Conservation (phyloP, 805 yeast species). For the Tetrapisispora arboricola region DNA sequence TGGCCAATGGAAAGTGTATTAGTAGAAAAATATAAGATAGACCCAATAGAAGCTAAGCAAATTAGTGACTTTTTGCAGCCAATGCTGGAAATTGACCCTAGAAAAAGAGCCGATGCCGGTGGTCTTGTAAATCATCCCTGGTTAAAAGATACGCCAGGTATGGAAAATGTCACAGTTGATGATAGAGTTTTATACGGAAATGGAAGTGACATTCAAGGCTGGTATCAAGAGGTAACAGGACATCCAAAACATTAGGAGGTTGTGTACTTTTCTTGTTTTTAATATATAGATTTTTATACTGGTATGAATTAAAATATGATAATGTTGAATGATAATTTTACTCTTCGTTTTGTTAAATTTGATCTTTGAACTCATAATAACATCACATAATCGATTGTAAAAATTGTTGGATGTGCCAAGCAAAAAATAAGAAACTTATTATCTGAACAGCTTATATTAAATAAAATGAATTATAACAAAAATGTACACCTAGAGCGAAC, state of each 20-base stretch:
- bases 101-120: slow-evolving; percentile 85
- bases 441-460: neutral
- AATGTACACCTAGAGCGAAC: slow-evolving; percentile 8
- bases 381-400: no score
- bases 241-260: slow-evolving; percentile 29
- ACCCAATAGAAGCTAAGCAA: slow-evolving; percentile 56
- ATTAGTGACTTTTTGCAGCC: slow-evolving; percentile 72
- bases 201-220: slow-evolving; percentile 88
- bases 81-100: slow-evolving; percentile 75
- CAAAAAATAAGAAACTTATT: no score
- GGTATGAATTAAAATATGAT: no score
- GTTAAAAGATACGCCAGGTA: slow-evolving; percentile 64
- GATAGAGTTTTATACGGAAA: slow-evolving; percentile 69
- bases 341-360: no score
- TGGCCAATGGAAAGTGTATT: slow-evolving; percentile 84
- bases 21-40: slow-evolving; percentile 72
- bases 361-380: no score
- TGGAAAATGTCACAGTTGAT: slow-evolving; percentile 48
- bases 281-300: no score
- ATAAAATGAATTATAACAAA: neutral
- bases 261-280: no score
- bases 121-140: slow-evolving; percentile 86
- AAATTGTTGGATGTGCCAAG: no score
- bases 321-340: no score
- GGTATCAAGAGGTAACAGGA: slow-evolving; percentile 60